Percentiles rank a stretch among this genome's conserved stretches.
Evolutionary conservation across 768 basidiomycete species (phyloP).

Genomic region (Lactifluus piperatus): DNA sequence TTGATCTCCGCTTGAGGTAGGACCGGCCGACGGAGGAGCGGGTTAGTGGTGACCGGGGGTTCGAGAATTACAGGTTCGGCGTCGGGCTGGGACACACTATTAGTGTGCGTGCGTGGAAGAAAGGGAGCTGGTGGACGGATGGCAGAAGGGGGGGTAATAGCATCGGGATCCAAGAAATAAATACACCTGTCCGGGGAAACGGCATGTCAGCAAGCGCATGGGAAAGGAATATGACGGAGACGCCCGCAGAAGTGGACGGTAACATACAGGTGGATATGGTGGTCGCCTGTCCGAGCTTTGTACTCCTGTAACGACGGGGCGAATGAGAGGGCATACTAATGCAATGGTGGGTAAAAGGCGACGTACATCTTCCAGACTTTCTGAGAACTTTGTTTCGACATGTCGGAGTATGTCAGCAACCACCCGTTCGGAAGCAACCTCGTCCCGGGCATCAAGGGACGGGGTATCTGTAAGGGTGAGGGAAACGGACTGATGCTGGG

Average conservation of each 20-base stretch:
- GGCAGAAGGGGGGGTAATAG: slow-evolving; percentile 63
- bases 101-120: slow-evolving; percentile 58
- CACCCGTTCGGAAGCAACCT: slow-evolving; percentile 50
- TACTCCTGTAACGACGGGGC: slow-evolving; percentile 45
- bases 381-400: slow-evolving; percentile 63
- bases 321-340: slow-evolving; percentile 15
- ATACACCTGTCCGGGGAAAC: slow-evolving; percentile 48
- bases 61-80: slow-evolving; percentile 73
- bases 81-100: slow-evolving; percentile 64
- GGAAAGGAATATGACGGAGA: slow-evolving; percentile 1
- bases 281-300: slow-evolving; percentile 60
- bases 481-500: slow-evolving; percentile 40
- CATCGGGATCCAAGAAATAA: slow-evolving; percentile 81
- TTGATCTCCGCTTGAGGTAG: slow-evolving; percentile 64
- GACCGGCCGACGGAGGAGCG: slow-evolving; percentile 55
- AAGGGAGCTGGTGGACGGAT: slow-evolving; percentile 59
- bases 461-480: slow-evolving; percentile 79
- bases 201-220: slow-evolving; percentile 14
- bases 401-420: slow-evolving; percentile 61
- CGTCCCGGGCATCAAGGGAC: slow-evolving; percentile 66
- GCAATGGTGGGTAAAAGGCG: slow-evolving; percentile 18
- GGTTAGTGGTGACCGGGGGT: slow-evolving; percentile 68
- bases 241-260: slow-evolving; percentile 7
- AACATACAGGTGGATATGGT: slow-evolving; percentile 74
- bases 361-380: slow-evolving; percentile 73